Evolutionary conservation across 2,329 filamentous ascomycete genomes (phyloP).

Genomic region (Knoxdaviesia capensis): DNA sequence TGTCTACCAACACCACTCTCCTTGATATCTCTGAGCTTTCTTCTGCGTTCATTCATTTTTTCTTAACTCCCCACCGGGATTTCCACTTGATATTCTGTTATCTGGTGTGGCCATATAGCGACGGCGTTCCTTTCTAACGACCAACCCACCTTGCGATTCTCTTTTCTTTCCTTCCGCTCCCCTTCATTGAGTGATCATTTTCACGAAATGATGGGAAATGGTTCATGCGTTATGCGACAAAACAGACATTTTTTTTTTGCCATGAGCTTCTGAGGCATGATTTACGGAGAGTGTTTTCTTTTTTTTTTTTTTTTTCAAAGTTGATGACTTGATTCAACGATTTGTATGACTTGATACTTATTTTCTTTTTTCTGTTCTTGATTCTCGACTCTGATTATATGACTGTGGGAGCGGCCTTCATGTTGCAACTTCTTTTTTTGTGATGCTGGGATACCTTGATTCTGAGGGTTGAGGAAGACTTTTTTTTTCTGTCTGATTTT

Average conservation of each 20-base stretch:
- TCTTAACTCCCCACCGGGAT: constrained; percentile 5
- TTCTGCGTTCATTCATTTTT: constrained; percentile 12
- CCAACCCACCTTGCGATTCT: constrained; percentile 8
- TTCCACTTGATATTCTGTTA: too few relatives aligned
- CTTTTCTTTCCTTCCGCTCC: constrained; percentile 8
- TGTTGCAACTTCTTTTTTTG: too few relatives aligned
- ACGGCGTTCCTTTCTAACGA: neutral
- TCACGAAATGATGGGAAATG: neutral
- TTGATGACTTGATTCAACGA: neutral
- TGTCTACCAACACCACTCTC: constrained; percentile 3
- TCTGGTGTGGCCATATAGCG: neutral
- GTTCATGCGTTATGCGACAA: neutral
- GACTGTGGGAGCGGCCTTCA: too few relatives aligned
- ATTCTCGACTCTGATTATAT: neutral
- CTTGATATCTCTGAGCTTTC: constrained; percentile 11
- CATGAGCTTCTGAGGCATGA: neutral
- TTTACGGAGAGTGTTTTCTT: neutral
- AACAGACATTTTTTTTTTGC: neutral
- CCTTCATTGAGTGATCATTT: neutral
- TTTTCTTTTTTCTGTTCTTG: neutral
- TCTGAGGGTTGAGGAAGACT: neutral
- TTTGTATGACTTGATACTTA: neutral
- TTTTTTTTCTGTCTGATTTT: constrained; percentile 7
- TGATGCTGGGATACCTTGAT: too few relatives aligned
- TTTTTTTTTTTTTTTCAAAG: neutral